Percentiles rank a stretch among this genome's conserved stretches.
phyloP scores from a whole-genome alignment of 768 basidiomycete genomes.

The Termitomyces sp. region DNA sequence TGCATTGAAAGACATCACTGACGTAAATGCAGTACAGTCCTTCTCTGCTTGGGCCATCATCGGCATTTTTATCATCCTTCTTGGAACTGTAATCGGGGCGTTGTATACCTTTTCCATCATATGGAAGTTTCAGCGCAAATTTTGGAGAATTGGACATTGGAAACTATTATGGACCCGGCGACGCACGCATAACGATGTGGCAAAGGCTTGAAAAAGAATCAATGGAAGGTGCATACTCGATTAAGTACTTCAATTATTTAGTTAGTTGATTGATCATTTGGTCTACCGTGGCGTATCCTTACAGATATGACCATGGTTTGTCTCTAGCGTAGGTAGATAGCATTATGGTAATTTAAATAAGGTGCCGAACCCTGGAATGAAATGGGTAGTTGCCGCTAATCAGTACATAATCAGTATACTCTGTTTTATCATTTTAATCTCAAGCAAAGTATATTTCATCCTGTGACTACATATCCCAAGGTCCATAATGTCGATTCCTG shows the following conservation, averaged over 20 bases:
- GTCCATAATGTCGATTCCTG: slow-evolving; percentile 25
- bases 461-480: background rate
- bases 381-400: too few species aligned
- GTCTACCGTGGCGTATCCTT: too few species aligned
- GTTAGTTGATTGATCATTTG: too few species aligned
- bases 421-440: too few species aligned
- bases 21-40: slow-evolving; percentile 15
- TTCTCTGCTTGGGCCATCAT: slow-evolving; percentile 36
- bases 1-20: slow-evolving; percentile 29
- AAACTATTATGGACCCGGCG: slow-evolving; percentile 12
- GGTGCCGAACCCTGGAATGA: too few species aligned
- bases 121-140: slow-evolving; percentile 37
- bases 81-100: slow-evolving; percentile 30
- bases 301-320: too few species aligned
- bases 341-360: too few species aligned
- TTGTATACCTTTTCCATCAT: slow-evolving; percentile 45
- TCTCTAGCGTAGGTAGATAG: too few species aligned
- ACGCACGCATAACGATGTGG: background rate
- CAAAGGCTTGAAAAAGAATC: slow-evolving; percentile 1
- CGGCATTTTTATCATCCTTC: slow-evolving; percentile 33
- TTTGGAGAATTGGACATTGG: slow-evolving; percentile 14
- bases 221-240: too few species aligned
- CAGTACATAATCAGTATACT: too few species aligned
- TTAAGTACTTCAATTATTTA: too few species aligned
- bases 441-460: too few species aligned